phyloP scores from a whole-genome alignment of 2,329 filamentous ascomycete genomes.

The Colletotrichum salicis region DNA sequence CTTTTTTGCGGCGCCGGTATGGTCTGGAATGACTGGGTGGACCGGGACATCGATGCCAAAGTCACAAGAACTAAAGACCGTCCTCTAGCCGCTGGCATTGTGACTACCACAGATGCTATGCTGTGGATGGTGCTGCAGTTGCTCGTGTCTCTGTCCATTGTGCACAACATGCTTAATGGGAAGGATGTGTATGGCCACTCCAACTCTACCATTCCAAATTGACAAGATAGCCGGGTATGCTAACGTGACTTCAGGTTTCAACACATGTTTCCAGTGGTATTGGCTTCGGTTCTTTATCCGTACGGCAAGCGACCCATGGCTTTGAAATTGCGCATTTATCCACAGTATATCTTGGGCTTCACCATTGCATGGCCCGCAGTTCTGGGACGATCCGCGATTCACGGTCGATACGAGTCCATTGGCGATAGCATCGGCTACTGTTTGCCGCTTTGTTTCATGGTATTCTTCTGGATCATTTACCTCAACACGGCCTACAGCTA shows the following conservation, averaged over 20 bases:
- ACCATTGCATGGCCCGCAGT: constrained; percentile 40
- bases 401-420: constrained; percentile 35
- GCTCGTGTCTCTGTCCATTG: constrained; percentile 24
- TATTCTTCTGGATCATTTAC: constrained; percentile 43
- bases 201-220: no score
- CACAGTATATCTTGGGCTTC: constrained; percentile 40
- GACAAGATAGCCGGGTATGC: neutral
- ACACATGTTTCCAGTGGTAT: constrained; percentile 37
- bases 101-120: constrained; percentile 40
- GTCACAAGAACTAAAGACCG: constrained; percentile 43
- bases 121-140: constrained; percentile 30
- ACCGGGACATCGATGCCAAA: constrained; percentile 42
- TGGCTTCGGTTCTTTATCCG: constrained; percentile 38
- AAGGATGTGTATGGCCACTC: constrained; percentile 27
- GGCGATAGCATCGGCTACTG: constrained; percentile 35
- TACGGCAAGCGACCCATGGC: constrained; percentile 39
- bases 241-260: constrained; percentile 35
- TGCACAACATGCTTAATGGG: constrained; percentile 27
- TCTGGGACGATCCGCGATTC: constrained; percentile 38
- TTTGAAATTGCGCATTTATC: constrained; percentile 37
- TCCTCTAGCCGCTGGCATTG: constrained; percentile 39
- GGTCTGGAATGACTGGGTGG: constrained; percentile 46
- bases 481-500: constrained; percentile 41
- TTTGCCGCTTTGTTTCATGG: constrained; percentile 39
- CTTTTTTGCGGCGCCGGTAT: constrained; percentile 44